Base-by-base conservation (phyloP, 192 early-diverging fungal genomes). In the Coemansia sp. region DNA sequence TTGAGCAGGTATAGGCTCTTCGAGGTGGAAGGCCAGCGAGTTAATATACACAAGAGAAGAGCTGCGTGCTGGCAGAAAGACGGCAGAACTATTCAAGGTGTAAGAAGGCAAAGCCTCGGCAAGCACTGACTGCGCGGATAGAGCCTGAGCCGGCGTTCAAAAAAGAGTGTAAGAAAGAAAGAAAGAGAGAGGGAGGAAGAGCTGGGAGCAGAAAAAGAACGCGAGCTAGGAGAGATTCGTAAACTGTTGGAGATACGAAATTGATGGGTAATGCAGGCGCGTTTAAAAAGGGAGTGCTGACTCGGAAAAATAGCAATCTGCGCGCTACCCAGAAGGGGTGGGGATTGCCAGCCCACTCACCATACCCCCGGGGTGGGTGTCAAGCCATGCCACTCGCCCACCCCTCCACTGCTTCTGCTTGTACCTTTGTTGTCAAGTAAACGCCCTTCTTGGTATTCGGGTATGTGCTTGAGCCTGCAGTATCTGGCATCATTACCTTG, bases 241-340 rank as follows among this genome's bases (percentile, higher is more conserved):
- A 76, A 71, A 70, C 73, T 66, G 67, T 62, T 71, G 65, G 69
- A 62, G 55, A 64, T 77, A 40, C 63, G 39, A 77, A 77, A 77
- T 78, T 70, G 70, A 70, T 69, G 70, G 76, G 76, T 68, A 71
- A 78, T 78, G 76, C 76, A 78, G 71, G 76, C 76, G 61, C 57
- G 76, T 72, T 78, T 78, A 73, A 78, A 78, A 78, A 69, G 69
- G 65, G 48, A 78, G 70, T 46, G 62, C 18, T 69, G 67, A 63
- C 76, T 73, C 76, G 70, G 76, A 78, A 71, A 66, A 66, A 78
- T 67, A 78, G 59, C 51, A 50, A 50, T 50, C 23, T 28, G 42
- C 56, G 42, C 43, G 42, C 21, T 59, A 42, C 53, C 39, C 38
- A 58, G 33, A 59, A 59, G 56, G 35, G 60, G 58, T 20, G 66